These are phyloP conservation scores for Diaporthe amygdali DNA, from an alignment of 2,329 filamentous ascomycete species.

Conservation along the genomic window DNA sequence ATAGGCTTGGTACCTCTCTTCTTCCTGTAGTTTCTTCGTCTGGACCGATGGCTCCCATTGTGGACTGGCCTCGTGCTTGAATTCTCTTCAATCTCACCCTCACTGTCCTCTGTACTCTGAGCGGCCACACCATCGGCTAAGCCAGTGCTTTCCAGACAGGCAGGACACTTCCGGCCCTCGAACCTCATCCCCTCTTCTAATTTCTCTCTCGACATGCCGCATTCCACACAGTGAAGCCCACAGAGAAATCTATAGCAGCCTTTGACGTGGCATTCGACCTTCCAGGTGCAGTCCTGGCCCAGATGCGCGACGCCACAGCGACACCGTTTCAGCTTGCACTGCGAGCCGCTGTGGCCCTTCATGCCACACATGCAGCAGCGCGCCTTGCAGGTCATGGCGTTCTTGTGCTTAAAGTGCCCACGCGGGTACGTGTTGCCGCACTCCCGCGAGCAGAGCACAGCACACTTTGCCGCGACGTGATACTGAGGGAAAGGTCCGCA, in stretches of 20 bases:
- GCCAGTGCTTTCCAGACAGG: conserved; percentile 30
- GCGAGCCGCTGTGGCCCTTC: conserved; percentile 40
- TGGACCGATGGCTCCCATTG: not conserved
- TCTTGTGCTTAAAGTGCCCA: conserved; percentile 37
- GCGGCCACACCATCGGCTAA: no score
- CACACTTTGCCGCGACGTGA: conserved; percentile 39
- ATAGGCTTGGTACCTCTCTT: not conserved
- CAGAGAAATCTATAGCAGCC: conserved; percentile 41
- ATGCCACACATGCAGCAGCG: conserved; percentile 50
- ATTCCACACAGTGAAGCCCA: conserved; percentile 41
- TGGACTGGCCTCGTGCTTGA: not conserved
- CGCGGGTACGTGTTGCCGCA: conserved; percentile 35
- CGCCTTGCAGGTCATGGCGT: conserved; percentile 42
- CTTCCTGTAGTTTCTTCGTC: not conserved
- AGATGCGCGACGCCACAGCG: conserved; percentile 42
- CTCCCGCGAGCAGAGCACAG: conserved; percentile 38
- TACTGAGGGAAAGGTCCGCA: conserved; percentile 43
- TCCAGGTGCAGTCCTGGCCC: conserved; percentile 45
- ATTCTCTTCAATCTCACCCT: not conserved
- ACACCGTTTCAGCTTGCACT: conserved; percentile 40
- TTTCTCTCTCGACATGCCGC: conserved; percentile 29
- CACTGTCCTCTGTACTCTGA: not conserved
- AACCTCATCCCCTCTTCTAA: conserved; percentile 32
- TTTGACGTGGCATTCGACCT: conserved; percentile 38
- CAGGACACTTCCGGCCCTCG: conserved; percentile 35